A percentile compares a stretch with the other conserved stretches of the same genome.
phyloP scores from a whole-genome alignment of 768 basidiomycete species.

The Lactifluus echinatus region DNA sequence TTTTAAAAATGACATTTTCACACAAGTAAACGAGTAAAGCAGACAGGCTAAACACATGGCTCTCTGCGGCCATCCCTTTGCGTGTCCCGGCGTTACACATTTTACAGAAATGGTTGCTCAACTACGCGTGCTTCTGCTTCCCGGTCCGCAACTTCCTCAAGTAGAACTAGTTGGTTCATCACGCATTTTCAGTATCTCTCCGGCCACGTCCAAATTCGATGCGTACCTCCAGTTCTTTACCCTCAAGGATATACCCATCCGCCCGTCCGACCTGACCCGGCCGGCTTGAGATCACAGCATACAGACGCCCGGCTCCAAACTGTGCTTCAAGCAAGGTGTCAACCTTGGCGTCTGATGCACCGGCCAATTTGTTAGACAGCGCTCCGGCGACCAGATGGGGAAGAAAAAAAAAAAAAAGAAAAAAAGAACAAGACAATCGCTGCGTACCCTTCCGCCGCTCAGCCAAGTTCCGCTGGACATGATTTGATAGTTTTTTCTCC shows the following conservation, averaged over 20 bases:
- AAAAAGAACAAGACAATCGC: not conserved
- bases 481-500: constrained; percentile 79
- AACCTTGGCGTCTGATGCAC: constrained; percentile 68
- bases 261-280: constrained; percentile 95
- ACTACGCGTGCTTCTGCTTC: constrained; percentile 87
- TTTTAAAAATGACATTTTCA: not conserved
- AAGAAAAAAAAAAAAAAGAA: not conserved
- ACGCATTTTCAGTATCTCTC: not conserved
- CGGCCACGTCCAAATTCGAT: not conserved
- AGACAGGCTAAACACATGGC: not conserved
- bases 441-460: constrained; percentile 82
- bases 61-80: not conserved
- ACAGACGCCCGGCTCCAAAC: constrained; percentile 91
- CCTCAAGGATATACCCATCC: constrained; percentile 97
- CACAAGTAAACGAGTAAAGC: not conserved
- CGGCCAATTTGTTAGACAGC: constrained; percentile 8
- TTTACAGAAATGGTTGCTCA: not conserved
- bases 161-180: constrained; percentile 63
- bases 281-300: constrained; percentile 87
- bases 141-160: constrained; percentile 85
- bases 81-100: not conserved
- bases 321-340: constrained; percentile 84
- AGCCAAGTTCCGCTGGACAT: constrained; percentile 78
- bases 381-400: not conserved
- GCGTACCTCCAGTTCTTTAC: constrained; percentile 92